phyloP scores from a whole-genome alignment of 1,284 basidiomycete genomes.

The Irpex sp. region DNA sequence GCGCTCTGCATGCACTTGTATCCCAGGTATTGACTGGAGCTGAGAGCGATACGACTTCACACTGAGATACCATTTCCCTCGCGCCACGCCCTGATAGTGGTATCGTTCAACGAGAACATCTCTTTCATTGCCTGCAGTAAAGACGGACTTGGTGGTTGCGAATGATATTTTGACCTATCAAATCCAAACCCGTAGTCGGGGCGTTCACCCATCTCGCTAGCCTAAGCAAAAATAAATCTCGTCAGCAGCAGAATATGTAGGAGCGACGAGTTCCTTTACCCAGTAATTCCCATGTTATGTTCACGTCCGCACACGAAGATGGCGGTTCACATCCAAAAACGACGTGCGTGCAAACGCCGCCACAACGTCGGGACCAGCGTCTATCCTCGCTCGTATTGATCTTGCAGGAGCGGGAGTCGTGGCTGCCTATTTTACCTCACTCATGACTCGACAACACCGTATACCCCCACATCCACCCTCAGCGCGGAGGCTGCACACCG shows the following conservation, averaged over 20 bases:
- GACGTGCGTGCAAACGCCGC: not conserved
- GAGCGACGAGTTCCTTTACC: slow-evolving; percentile 9
- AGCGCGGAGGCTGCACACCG: slow-evolving; percentile 4
- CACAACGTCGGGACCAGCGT: not conserved
- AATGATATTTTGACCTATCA: slow-evolving; percentile 61
- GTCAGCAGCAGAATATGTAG: not conserved
- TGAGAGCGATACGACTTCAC: slow-evolving; percentile 70
- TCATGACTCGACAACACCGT: slow-evolving; percentile 9
- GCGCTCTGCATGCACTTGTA: slow-evolving; percentile 51
- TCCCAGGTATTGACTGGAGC: slow-evolving; percentile 45
- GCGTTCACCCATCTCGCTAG: slow-evolving; percentile 77
- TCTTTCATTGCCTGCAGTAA: not conserved
- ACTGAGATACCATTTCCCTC: slow-evolving; percentile 61
- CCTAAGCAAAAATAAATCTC: slow-evolving; percentile 27
- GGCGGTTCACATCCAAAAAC: not conserved
- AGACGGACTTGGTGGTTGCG: slow-evolving; percentile 61
- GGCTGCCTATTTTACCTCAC: not conserved
- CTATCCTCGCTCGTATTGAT: not conserved
- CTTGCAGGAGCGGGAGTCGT: not conserved
- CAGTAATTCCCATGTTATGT: slow-evolving; percentile 15
- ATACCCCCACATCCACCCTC: slow-evolving; percentile 1
- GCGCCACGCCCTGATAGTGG: slow-evolving; percentile 42
- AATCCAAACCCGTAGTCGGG: slow-evolving; percentile 59
- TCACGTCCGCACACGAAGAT: not conserved
- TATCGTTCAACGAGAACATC: slow-evolving; percentile 5